Evolutionary conservation across 2,329 filamentous ascomycete species (phyloP), one percentile per base, ranked within the genome.

Genomic region (Albophoma yamanashiensis): DNA sequence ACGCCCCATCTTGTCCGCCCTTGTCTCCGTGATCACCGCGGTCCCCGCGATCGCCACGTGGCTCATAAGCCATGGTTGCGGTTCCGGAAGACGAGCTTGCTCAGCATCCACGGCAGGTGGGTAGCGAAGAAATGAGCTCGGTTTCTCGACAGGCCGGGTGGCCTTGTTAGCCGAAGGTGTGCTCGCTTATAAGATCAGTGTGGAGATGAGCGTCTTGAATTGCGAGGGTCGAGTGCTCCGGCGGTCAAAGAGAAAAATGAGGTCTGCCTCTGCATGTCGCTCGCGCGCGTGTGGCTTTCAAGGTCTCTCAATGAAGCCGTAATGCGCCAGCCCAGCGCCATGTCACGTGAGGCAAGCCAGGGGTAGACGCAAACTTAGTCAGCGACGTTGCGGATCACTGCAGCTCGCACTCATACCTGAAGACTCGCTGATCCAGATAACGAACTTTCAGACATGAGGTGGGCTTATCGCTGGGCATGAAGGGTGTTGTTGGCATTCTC

Each of bases 41-140:
- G 65, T 81, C 79, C 67, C 79, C 76, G 65, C 78, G 74, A 65
- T 81, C 79, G 68, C 79, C 77, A 64, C 80, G 77, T 70, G 78
- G 76, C 75, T 82, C 79, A 69, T 81, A 82, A 67, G 80, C 77
- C 80, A 83, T 83, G 60, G 65, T 45, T 55, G 58, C 56, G 60
- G 45, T 43, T 14, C n/a, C 25, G n/a, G n/a, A 25, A 55, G 36
- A 34, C 31, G 40, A 56, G 50, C n/a, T n/a, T 38, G 60, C 61
- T 63, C 64, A 62, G 60, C 69, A 70, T 70, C 47, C 67, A 65
- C 50, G 55, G 53, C 38, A 14, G 15, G 52, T 31, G 58, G 45
- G 38, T 5, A 22, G 27, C 6, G 31, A 20, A 8, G 31, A 7
- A n/a, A 34, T 4, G 31, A 38, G 50, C 50, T 22, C 50, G 11